Conservation (phyloP, 1,284 basidiomycete genomes). For the Lentinula novae-zelandiae region DNA sequence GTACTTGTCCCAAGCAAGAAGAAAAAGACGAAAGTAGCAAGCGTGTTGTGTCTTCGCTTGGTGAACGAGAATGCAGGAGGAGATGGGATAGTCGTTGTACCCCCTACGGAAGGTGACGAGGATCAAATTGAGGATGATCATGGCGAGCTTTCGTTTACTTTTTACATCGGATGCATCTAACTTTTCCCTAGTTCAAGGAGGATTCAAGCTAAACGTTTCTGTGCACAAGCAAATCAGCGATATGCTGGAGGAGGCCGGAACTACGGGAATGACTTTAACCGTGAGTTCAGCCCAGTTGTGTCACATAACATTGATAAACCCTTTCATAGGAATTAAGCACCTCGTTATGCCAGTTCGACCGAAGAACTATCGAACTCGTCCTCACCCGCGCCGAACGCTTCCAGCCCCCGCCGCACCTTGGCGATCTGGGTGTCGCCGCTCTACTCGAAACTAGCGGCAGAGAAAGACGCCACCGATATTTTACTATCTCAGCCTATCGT, state of each 20-base stretch:
- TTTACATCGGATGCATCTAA: constrained; percentile 1
- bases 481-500: constrained; percentile 60
- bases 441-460: constrained; percentile 75
- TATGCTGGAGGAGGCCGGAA: constrained; percentile 61
- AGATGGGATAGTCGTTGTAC: constrained; percentile 28
- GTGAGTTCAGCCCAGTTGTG: constrained; percentile 33
- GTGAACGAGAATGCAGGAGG: constrained; percentile 29
- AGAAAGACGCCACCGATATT: constrained; percentile 78
- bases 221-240: constrained; percentile 75
- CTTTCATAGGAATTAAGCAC: constrained; percentile 58
- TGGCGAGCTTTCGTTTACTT: constrained; percentile 20
- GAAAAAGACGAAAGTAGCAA: constrained; percentile 38
- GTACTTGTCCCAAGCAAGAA: constrained; percentile 59
- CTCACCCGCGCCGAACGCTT: constrained; percentile 62
- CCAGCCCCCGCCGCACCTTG: constrained; percentile 63
- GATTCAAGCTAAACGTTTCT: constrained; percentile 57
- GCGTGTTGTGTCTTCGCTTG: constrained; percentile 61
- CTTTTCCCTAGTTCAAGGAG: constrained; percentile 24
- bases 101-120: constrained; percentile 31
- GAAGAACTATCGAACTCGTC: constrained; percentile 75
- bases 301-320: not conserved
- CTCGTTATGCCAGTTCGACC: constrained; percentile 67
- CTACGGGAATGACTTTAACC: constrained; percentile 64
- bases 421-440: constrained; percentile 62
- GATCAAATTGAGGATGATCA: constrained; percentile 25